Evolutionary conservation across 2,329 filamentous ascomycete species (phyloP), one percentile per base, ranked within the genome.

Genomic region (Alternaria arborescens): DNA sequence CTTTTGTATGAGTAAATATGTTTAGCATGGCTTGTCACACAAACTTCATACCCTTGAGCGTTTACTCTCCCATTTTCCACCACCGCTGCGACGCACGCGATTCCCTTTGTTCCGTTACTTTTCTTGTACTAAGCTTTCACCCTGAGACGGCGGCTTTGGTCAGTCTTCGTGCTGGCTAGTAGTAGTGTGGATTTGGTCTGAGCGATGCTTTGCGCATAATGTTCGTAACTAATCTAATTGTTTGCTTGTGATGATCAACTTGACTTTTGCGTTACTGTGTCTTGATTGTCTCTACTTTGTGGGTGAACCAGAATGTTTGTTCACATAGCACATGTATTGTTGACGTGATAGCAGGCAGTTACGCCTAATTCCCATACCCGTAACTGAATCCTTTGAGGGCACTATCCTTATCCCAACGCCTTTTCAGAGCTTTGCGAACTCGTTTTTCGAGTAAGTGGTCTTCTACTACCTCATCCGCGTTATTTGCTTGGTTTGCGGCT

Each of bases 1-100:
- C 60, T 58, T 60, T 71, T 75, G 73, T 76, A 77, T 59, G 69
- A 76, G 65, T 77, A 76, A 63, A 72, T 64, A 54, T 61, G 55
- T 69, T 67, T 65, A 66, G 65, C 65, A 72, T 72, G 65, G 67
- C 70, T 58, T 71, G 68, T 63, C 34, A 62, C 46, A 50, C 28
- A 41, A 47, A 42, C 41, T 60, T 55, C 60, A 69, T 68, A 69
- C 65, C 65, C 65, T 66, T 68, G 54, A 68, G 62, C 65, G 64
- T 71, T 72, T 48, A 50, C 59, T 57, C 55, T 64, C 28, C 61
- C 51, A 7, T 28, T 52, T 18, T 7, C 12, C 32, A 40, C 48
- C 41, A 34, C 43, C 22, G 40, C 54, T 44, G 44, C 58, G 50
- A 53, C 57, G 57, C 61, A 32, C 22, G 32, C 26, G 11, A 22